phyloP scores from a whole-genome alignment of 2,329 filamentous ascomycete species.

The Fusarium sambucinum region DNA sequence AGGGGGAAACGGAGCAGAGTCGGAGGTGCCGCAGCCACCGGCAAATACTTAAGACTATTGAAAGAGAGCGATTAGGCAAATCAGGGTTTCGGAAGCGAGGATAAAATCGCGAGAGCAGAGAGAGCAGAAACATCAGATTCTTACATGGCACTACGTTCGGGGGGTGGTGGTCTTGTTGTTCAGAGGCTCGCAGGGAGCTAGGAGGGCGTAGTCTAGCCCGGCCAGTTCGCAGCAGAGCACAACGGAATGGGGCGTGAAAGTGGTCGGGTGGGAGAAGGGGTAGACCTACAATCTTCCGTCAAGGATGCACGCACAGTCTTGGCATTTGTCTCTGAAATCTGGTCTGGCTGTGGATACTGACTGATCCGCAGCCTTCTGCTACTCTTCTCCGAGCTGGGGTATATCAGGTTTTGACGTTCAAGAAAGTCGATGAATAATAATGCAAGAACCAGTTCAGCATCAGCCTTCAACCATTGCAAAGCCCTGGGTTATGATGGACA shows the following conservation, averaged over 20 bases:
- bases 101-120: constrained; percentile 38
- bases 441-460: constrained; percentile 20
- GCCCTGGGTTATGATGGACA: constrained; percentile 17
- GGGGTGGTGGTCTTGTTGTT: constrained; percentile 38
- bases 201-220: constrained; percentile 37
- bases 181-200: constrained; percentile 28
- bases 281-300: constrained; percentile 29
- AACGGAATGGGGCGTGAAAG: constrained; percentile 29
- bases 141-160: constrained; percentile 36
- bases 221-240: constrained; percentile 20
- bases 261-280: constrained; percentile 22
- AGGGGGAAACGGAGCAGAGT: constrained; percentile 37
- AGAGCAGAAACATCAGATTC: constrained; percentile 46
- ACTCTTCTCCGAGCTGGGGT: constrained; percentile 2
- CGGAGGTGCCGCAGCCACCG: constrained; percentile 43
- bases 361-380: constrained; percentile 23
- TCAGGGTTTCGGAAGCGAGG: constrained; percentile 42
- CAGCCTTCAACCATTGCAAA: background rate
- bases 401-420: constrained; percentile 26
- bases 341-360: background rate
- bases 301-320: constrained; percentile 38
- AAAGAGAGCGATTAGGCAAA: constrained; percentile 34
- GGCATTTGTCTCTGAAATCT: constrained; percentile 31
- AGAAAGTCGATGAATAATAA: constrained; percentile 22
- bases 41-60: constrained; percentile 36